Evolutionary conservation across 1,284 basidiomycete species (phyloP), one percentile per base, ranked within the genome.

Genomic region (Pseudozyma sp.): DNA sequence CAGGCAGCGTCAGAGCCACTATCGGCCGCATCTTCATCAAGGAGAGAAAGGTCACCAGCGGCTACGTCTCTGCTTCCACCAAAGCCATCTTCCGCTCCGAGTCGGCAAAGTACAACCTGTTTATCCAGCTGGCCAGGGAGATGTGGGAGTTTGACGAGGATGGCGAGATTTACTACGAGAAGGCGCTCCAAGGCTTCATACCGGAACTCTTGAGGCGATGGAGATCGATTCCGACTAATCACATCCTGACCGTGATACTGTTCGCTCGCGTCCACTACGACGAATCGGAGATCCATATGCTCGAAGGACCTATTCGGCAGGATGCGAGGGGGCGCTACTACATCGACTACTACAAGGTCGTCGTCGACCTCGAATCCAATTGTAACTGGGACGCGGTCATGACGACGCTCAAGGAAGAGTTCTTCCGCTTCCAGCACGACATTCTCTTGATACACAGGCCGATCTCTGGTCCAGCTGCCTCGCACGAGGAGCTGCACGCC

Each of bases 101-200:
- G 54, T 97, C 94, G 5, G 94, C 96, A 40, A 94, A 93, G 84
- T 90, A 78, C 73, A 77, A 80, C 50, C 62, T 99, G 55, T 97
- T 97, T 85, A 93, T 99, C 55, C 95, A 98, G 87, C 91, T 99
- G 14, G 95, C 94, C 80, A 89, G 90, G 54, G 97, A 99, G 84
- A 90, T 97, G 68, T 99, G 94, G 94, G 92, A 97, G 76, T 99
- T 99, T 84, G 90, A 95, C 58, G 94, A 94, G 54, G 96, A 98
- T 77, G 97, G 97, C 19, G 84, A 85, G 57, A 80, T 85, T 48
- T 97, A 93, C 85, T 94, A 94, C 80, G 96, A 98, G 85, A 98
- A 99, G 86, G 92, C 97, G 33, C 90, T 97, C 1, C 94, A 97
- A 76, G 86, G 87, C 83, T 85, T 82, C 62, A 71, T 83, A 11